Evolutionary conservation across 1,284 basidiomycete species (phyloP).

Genomic region (Cutaneotrichosporon cyanovorans): DNA sequence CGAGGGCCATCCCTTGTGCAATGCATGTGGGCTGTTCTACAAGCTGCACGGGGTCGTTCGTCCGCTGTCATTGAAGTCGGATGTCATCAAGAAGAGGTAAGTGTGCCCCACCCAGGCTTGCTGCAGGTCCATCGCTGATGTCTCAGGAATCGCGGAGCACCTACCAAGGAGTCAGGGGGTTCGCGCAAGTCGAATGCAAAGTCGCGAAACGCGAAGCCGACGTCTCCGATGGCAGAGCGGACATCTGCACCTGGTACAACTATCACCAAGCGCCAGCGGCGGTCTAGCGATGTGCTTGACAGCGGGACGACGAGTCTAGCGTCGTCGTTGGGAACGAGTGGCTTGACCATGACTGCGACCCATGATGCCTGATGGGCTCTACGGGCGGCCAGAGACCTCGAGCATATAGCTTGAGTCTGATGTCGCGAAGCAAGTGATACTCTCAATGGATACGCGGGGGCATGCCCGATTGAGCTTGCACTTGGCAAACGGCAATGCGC

Average conservation of each 20-base stretch:
- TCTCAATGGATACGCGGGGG: no score
- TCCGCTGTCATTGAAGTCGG: slow-evolving; percentile 88
- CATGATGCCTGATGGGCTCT: no score
- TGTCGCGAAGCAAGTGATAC: no score
- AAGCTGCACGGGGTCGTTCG: slow-evolving; percentile 93
- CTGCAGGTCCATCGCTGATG: background rate
- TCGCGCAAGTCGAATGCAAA: slow-evolving; percentile 2
- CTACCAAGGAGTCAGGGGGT: slow-evolving; percentile 10
- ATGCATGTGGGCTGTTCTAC: slow-evolving; percentile 82
- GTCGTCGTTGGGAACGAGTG: slow-evolving; percentile 6
- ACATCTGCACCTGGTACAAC: slow-evolving; percentile 4
- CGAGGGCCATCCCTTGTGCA: slow-evolving; percentile 87
- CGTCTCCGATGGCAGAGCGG: slow-evolving; percentile 7
- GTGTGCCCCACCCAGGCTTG: no score
- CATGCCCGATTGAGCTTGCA: no score
- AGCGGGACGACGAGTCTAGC: slow-evolving; percentile 6
- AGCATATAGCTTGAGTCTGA: no score
- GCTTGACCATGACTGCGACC: slow-evolving; percentile 5
- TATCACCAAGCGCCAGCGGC: slow-evolving; percentile 18
- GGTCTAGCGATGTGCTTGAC: slow-evolving; percentile 6
- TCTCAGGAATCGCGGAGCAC: slow-evolving; percentile 17
- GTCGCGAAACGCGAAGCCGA: slow-evolving; percentile 12
- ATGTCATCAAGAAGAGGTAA: slow-evolving; percentile 94
- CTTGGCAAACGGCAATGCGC: no score
- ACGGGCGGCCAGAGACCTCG: no score